Percentiles rank a stretch among this genome's conserved stretches.
These are phyloP conservation scores for Suhomyces xylopsoci DNA, from an alignment of 805 yeast genomes.

Conservation along the genomic window DNA sequence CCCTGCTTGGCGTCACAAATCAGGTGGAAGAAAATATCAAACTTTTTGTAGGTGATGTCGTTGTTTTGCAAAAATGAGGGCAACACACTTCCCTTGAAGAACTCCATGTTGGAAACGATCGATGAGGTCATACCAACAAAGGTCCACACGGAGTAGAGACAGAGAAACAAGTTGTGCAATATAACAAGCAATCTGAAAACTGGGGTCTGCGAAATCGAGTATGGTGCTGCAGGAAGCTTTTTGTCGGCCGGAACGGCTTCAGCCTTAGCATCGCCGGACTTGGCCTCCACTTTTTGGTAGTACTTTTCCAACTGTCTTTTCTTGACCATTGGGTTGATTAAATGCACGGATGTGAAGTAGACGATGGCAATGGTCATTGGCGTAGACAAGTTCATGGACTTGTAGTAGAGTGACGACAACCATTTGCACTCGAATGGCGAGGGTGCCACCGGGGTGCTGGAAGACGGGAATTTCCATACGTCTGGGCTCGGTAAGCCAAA, in stretches of 20 bases:
- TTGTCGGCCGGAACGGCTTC: conserved; percentile 23
- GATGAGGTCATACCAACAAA: conserved; percentile 61
- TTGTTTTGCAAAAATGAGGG: conserved; percentile 7
- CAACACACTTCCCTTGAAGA: conserved; percentile 15
- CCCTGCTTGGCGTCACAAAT: conserved; percentile 61
- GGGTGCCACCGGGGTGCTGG: conserved; percentile 28
- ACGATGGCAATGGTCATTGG: conserved; percentile 57
- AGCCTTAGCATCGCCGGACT: conserved; percentile 16
- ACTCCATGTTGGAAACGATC: conserved; percentile 39
- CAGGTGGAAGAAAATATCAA: conserved; percentile 55
- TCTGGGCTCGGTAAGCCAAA: conserved; percentile 35
- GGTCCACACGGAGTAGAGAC: conserved; percentile 70
- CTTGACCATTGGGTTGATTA: conserved; percentile 46
- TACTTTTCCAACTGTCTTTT: conserved; percentile 42
- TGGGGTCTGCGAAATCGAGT: conserved; percentile 40
- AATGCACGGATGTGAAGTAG: conserved; percentile 59
- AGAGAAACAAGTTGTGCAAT: conserved; percentile 57
- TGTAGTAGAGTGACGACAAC: conserved; percentile 35
- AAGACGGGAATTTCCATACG: conserved; percentile 30
- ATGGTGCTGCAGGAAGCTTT: conserved; percentile 53
- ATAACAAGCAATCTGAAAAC: conserved; percentile 55
- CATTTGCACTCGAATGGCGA: conserved; percentile 31
- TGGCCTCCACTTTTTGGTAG: conserved; percentile 11
- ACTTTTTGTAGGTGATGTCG: conserved; percentile 11
- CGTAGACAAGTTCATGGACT: conserved; percentile 47